A percentile compares a stretch with the other conserved stretches of the same genome.
phyloP scores from a whole-genome alignment of 768 basidiomycete species.

The Peribolospora kevripleyi region DNA sequence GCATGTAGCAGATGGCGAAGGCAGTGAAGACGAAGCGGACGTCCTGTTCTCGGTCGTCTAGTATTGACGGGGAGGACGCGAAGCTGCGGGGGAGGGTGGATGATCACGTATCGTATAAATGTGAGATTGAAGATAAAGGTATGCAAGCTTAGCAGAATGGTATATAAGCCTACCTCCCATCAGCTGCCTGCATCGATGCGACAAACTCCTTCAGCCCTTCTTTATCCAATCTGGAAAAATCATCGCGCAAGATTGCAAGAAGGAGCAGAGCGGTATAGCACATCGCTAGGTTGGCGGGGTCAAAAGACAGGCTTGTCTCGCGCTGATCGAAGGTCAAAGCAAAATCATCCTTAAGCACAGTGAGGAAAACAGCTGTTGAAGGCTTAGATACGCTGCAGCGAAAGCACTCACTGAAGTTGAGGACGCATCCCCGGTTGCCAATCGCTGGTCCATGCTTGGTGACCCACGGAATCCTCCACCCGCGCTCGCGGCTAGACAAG shows the following conservation, averaged over 20 bases:
- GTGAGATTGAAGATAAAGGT: background rate
- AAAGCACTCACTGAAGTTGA: constrained; percentile 22
- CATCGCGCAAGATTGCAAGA: constrained; percentile 67
- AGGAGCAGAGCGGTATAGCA: constrained; percentile 74
- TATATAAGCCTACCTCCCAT: constrained; percentile 47
- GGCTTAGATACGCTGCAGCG: constrained; percentile 5
- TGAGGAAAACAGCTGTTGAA: background rate
- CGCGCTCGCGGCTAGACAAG: constrained; percentile 1
- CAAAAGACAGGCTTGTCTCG: constrained; percentile 18
- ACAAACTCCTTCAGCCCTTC: constrained; percentile 43
- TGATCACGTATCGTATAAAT: background rate
- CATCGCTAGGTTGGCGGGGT: constrained; percentile 66
- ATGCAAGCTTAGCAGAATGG: background rate
- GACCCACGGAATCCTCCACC: constrained; percentile 10
- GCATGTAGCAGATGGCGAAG: constrained; percentile 52
- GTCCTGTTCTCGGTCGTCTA: constrained; percentile 18
- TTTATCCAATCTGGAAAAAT: constrained; percentile 46
- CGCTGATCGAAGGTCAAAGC: constrained; percentile 13
- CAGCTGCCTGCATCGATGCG: constrained; percentile 41
- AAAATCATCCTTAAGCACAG: constrained; percentile 6
- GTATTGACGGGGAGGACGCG: constrained; percentile 12
- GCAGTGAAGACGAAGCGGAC: constrained; percentile 68
- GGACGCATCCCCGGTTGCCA: constrained; percentile 32
- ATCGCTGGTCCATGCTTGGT: background rate
- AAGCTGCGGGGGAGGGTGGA: constrained; percentile 13